Percentiles rank a stretch among this genome's conserved stretches.
Evolutionary conservation across 306 rosid genomes (phyloP).

Genomic region (Abrus pulchellus): DNA sequence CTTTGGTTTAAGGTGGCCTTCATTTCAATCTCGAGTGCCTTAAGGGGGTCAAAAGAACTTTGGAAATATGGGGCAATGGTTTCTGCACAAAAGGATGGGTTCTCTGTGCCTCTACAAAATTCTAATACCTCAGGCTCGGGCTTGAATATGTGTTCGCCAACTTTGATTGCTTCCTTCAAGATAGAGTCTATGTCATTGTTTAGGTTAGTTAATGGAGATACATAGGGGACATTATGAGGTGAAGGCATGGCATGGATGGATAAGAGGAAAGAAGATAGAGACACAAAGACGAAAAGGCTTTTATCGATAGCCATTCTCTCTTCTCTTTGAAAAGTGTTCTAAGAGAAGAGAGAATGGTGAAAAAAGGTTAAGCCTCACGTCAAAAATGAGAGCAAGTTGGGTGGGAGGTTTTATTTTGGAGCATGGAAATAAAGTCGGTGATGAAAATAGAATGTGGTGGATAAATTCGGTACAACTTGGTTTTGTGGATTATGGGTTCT

Average conservation of each 20-base stretch:
- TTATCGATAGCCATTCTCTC: slow-evolving; percentile 21
- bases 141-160: no score
- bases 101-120: neutral
- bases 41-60: neutral
- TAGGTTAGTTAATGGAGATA: no score
- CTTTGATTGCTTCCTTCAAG: no score
- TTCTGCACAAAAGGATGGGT: neutral
- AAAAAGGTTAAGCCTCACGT: neutral
- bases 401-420: neutral
- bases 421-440: neutral
- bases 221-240: neutral
- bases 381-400: neutral
- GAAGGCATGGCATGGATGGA: no score
- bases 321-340: neutral
- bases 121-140: neutral
- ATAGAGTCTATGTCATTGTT: no score
- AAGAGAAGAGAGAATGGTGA: neutral
- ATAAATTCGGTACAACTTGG: neutral
- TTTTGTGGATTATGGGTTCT: neutral
- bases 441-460: slow-evolving; percentile 22
- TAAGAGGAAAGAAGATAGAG: slow-evolving; percentile 31
- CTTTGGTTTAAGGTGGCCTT: neutral
- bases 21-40: neutral
- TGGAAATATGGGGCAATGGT: neutral
- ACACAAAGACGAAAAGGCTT: slow-evolving; percentile 19